Evolutionary conservation across 352 stramenopile genomes (phyloP).

Genomic region (Phytophthora pini): DNA sequence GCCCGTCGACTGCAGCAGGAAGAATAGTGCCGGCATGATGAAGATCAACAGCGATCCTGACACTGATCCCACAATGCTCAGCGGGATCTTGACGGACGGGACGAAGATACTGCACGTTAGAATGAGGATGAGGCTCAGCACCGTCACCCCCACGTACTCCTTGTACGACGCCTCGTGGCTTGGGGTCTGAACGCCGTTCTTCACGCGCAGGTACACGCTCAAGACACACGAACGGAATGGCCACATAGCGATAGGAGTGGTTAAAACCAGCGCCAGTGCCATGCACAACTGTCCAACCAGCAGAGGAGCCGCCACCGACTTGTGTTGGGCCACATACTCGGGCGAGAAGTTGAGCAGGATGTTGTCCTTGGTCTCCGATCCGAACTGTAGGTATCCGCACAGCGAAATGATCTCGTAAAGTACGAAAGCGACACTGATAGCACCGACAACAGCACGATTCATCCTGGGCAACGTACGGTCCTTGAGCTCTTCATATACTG

Average conservation of each 20-base stretch:
- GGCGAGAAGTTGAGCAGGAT: conserved; percentile 83
- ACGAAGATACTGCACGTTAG: conserved; percentile 77
- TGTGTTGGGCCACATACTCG: conserved; percentile 56
- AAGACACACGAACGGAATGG: conserved; percentile 79
- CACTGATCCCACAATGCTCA: conserved; percentile 81
- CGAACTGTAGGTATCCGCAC: conserved; percentile 78
- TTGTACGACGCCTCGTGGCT: conserved; percentile 56
- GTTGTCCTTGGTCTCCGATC: conserved; percentile 67
- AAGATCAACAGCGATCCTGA: conserved; percentile 84
- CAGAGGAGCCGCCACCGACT: conserved; percentile 51
- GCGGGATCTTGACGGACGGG: conserved; percentile 76
- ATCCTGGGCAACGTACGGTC: conserved; percentile 60
- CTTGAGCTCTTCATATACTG: conserved; percentile 79
- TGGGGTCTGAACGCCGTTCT: conserved; percentile 73
- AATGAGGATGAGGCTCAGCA: conserved; percentile 65
- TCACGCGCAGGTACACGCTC: conserved; percentile 69
- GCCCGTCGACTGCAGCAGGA: conserved; percentile 59
- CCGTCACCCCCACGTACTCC: conserved; percentile 58
- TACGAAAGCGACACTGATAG: conserved; percentile 68
- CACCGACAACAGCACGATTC: conserved; percentile 67
- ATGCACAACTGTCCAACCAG: conserved; percentile 70
- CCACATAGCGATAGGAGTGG: conserved; percentile 78
- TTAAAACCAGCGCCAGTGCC: conserved; percentile 67
- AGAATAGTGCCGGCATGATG: conserved; percentile 84
- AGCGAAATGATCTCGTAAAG: conserved; percentile 77